Base-by-base conservation (phyloP, 2,329 filamentous ascomycete species). In the Ophiostoma ulmi region DNA sequence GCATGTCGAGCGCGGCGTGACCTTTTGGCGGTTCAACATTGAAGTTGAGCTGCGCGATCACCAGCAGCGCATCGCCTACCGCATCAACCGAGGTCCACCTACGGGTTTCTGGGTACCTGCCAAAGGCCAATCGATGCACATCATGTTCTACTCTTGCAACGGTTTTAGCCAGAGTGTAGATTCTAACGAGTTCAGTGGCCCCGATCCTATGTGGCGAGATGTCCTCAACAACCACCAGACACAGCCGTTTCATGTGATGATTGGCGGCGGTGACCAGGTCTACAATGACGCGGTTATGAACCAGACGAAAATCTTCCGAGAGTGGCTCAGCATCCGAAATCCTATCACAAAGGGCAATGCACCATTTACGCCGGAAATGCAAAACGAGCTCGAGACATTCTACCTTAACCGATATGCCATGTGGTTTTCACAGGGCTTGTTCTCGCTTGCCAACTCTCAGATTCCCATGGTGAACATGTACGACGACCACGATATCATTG, bases 391-490 rank as follows among this genome's bases (percentile, higher is more conserved):
- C 5, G 95, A 99, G 77, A 81, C 81, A 0, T 97, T 96, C 76
- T 99, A 97, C 76, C 84, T 99, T 0, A 87, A 97, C 72, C 87
- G 92, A 26, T 99, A 99, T 77, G 88, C 89, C 72, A 91, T 90
- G 85, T 99, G 95, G 94, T 99, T 98, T 80, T 97, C 94, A 0
- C 94, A 97, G 76, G 95, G 96, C 0, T 82, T 98, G 5, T 99
- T 97, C 77, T 88, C 91, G n/a, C 87, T 99, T 77, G 95, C 94
- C 5, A 94, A 90, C 75, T 91, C 91, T 1, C 94, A 98, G 78
- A 98, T 99, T 65, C 94, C 95, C 10, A 98, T 97, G 94, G 88
- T 99, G 76, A 99, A 99, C 78, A 94, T 99, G 79, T 97, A 91
- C 84, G 94, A 98, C 79, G 95, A 98, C 76, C 95, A 98, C 78